phyloP scores from a whole-genome alignment of 306 rosid species.

The Cucurbita ficifolia region DNA sequence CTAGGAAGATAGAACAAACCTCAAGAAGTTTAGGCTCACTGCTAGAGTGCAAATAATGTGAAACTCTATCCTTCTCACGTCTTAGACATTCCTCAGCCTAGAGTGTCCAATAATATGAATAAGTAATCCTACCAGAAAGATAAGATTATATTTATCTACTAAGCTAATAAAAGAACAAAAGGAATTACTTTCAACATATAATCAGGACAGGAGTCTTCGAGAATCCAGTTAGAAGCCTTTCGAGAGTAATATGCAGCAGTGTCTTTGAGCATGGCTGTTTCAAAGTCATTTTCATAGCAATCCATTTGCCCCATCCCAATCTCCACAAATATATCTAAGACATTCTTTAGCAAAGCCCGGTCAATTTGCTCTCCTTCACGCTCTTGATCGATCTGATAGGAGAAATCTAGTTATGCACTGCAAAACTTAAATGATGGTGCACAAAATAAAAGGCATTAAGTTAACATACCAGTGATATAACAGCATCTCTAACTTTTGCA shows the following conservation, averaged over 20 bases:
- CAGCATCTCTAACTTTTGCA: constrained; percentile 48
- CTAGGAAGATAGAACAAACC: constrained; percentile 15
- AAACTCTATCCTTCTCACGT: constrained; percentile 34
- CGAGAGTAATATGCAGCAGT: constrained; percentile 33
- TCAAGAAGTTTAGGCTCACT: constrained; percentile 39
- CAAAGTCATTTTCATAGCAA: constrained; percentile 37
- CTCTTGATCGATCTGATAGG: constrained; percentile 37
- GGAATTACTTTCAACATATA: constrained; percentile 30
- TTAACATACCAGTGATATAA: constrained; percentile 40
- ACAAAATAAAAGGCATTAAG: background rate
- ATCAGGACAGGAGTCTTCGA: constrained; percentile 42
- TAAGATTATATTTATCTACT: background rate
- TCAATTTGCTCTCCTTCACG: constrained; percentile 57
- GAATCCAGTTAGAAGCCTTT: constrained; percentile 41
- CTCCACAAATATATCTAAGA: constrained; percentile 44
- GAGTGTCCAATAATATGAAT: background rate
- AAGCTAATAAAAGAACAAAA: background rate
- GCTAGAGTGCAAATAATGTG: constrained; percentile 34
- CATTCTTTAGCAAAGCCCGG: constrained; percentile 35
- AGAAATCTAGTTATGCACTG: background rate
- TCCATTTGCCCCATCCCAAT: constrained; percentile 41
- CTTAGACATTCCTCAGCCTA: constrained; percentile 37
- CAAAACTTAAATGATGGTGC: background rate
- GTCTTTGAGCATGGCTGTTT: constrained; percentile 31
- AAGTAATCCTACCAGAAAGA: background rate